A percentile compares a stretch with the other conserved stretches of the same genome.
Evolutionary conservation across 805 yeast genomes (phyloP).

Genomic region (Kregervanrija pseudodelftensis): DNA sequence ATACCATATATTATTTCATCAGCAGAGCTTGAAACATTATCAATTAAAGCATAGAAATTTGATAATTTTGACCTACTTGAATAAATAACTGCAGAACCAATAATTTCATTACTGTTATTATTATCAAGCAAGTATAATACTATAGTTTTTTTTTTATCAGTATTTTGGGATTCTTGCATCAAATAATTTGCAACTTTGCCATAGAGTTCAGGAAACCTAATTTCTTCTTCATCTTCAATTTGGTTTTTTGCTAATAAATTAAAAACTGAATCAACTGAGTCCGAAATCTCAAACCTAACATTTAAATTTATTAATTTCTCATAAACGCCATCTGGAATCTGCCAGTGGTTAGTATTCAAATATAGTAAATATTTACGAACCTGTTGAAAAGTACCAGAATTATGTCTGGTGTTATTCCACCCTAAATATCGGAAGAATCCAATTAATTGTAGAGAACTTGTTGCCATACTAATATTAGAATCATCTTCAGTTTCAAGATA

Average conservation of each 20-base stretch:
- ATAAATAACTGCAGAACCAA: conserved; percentile 43
- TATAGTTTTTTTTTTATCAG: conserved; percentile 24
- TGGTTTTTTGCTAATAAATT: conserved; percentile 25
- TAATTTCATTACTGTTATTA: conserved; percentile 29
- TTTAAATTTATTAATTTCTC: conserved; percentile 51
- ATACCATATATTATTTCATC: conserved; percentile 38
- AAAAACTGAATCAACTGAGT: conserved; percentile 26
- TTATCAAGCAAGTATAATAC: conserved; percentile 50
- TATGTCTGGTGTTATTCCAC: conserved; percentile 29
- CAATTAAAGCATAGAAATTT: conserved; percentile 45
- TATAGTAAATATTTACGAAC: conserved; percentile 30
- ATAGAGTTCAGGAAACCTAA: conserved; percentile 26
- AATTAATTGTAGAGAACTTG: conserved; percentile 7
- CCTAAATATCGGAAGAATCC: conserved; percentile 34
- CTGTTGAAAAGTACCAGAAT: conserved; percentile 6
- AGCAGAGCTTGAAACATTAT: conserved; percentile 23
- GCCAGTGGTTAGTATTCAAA: conserved; percentile 40
- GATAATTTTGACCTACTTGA: conserved; percentile 39
- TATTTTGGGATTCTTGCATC: conserved; percentile 13
- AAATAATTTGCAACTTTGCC: conserved; percentile 28
- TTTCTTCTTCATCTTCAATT: conserved; percentile 18
- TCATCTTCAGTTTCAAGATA: conserved; percentile 8
- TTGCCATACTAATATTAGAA: conserved; percentile 5
- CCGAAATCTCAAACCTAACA: conserved; percentile 41
- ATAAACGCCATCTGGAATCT: conserved; percentile 45